Base-by-base conservation (phyloP, 495 filamentous ascomycete species). In the Aspergillus carlsbadensis region DNA sequence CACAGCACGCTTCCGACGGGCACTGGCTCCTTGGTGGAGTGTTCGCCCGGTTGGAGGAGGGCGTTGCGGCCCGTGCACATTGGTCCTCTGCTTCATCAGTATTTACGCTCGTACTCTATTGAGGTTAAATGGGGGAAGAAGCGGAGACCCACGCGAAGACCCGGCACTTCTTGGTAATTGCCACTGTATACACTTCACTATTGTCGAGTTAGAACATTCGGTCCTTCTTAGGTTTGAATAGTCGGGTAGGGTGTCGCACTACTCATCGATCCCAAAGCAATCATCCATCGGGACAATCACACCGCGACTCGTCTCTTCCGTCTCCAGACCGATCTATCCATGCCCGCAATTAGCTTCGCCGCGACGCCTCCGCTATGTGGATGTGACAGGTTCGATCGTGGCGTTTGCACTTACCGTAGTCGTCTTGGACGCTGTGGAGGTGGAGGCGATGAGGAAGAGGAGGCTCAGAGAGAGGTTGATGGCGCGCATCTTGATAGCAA, bases 11-110 rank as follows among this genome's bases (percentile, higher is more conserved):
- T 60, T 5, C 39, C 37, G 6, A 60, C 20, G 21, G 26, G 29
- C 13, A 60, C 58, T 0, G 52, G 52, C 0, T 51, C 40, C 17
- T 36, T 13, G 7, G 37, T 20, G 3, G 52, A 36, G 26, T 60
- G 58, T 29, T 83, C 55, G 70, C 81, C 44, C 72, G 81, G 68
- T 74, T 81, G 8, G 6, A 59, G 43, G 22, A 59, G 21, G 21
- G 40, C 21, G 11, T 47, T 54, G 14, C 35, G 22, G 2, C 50
- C 56, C 0, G 50, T 54, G 31, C 56, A 59, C 13, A 50, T 22
- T 29, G 54, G 54, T n/a, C 56, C 50, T 24, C 49, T 48, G 22
- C 42, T 29, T 10, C 43, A 35, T 39, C 35, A 35, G 24, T 45
- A 37, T 31, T 17, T 52, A 13, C 20, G 6, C 33, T 20, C n/a